Base-by-base conservation (phyloP, 73 alveolate genomes). In the Paramecium biaurelia region DNA sequence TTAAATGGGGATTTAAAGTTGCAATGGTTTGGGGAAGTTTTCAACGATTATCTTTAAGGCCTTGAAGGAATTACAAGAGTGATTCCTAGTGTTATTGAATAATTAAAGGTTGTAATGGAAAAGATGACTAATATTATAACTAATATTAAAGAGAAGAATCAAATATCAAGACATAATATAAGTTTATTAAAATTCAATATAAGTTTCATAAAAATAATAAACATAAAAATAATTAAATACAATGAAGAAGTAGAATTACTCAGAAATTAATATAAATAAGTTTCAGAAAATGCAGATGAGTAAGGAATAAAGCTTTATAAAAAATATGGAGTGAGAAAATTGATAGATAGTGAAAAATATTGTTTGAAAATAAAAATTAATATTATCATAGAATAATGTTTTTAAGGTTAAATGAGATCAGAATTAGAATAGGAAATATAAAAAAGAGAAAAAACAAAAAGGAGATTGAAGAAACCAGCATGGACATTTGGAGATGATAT, bases 401-500 rank as follows among this genome's bases (percentile, higher is more conserved):
- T 20, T 79, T 1, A 20, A 23, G 90, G 90, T 0, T 1, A 45
- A 23, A 35, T 79, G 45, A 79, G 90, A 79, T 18, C 47, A 21
- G 90, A 79, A 41, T 9, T 41, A n/a, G 20, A 79, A 79, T 21
- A 37, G 26, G 68, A 42, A 10, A 43, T 41, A 8, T 41, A 79
- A 12, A 15, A 79, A 1, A 41, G 45, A 21, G 70, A 79, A 32
- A 79, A 79, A 42, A 59, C 45, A 7, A 79, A 12, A 45, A 79
- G 90, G 23, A 41, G 12, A 43, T 21, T 41, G 8, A 28, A 24
- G 30, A 79, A 79, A 43, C 90, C 90, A 7, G 21, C 43, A 21
- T 79, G 63, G 63, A 38, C 20, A 18, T 38, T 45, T 30, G 90
- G 90, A 0, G 90, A 79, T 79, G 90, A 79, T 79, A 42, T 79